phyloP scores from a whole-genome alignment of 176 grass and related monocot species.

The Phoenix dactylifera region DNA sequence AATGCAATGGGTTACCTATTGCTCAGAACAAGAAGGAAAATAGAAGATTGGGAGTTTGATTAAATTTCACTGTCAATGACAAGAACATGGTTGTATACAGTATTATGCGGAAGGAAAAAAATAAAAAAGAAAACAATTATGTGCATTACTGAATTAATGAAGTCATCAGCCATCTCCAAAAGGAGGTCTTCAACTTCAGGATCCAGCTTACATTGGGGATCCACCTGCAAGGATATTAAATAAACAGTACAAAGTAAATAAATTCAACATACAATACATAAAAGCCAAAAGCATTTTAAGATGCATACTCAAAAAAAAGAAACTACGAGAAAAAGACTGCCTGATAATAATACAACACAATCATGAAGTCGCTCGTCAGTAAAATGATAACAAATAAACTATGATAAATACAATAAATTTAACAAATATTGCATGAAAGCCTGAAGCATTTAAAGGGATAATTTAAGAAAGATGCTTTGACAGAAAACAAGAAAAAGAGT shows the following conservation, averaged over 20 bases:
- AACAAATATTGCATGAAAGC: too few relatives aligned
- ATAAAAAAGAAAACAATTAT: constrained; percentile 9
- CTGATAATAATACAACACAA: too few relatives aligned
- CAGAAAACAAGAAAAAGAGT: too few relatives aligned
- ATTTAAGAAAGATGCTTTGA: too few relatives aligned
- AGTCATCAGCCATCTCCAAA: constrained; percentile 80
- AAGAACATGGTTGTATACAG: too few relatives aligned
- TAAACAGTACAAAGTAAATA: not conserved
- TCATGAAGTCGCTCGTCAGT: not conserved
- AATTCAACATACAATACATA: constrained; percentile 1
- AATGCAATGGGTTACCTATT: not conserved
- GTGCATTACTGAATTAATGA: constrained; percentile 72
- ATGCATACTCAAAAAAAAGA: not conserved
- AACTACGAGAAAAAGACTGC: too few relatives aligned
- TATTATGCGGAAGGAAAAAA: not conserved
- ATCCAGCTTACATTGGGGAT: constrained; percentile 64
- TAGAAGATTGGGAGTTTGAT: too few relatives aligned
- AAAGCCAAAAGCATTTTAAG: not conserved
- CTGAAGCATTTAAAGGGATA: too few relatives aligned
- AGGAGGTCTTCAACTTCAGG: constrained; percentile 72
- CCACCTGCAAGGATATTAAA: constrained; percentile 37
- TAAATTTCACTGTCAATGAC: too few relatives aligned
- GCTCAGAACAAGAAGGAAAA: not conserved
- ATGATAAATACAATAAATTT: too few relatives aligned
- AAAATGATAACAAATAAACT: constrained; percentile 12